Base-by-base conservation (phyloP, 2,329 filamentous ascomycete species). In the Pestalotiopsis sp. region DNA sequence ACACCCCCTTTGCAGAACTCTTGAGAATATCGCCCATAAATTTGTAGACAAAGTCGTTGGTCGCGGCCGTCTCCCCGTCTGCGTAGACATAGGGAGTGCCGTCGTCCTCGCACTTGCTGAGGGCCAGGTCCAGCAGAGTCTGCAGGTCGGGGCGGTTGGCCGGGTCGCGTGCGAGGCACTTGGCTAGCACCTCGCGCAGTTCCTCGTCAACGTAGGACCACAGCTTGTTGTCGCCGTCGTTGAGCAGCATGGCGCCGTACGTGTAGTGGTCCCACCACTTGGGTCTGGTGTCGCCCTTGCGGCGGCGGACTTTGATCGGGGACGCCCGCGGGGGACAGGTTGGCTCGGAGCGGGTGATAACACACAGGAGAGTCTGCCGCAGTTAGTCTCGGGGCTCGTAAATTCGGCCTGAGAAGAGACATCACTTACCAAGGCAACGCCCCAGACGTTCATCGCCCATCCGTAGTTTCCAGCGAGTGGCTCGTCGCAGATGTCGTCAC, bases 141-240 rank as follows among this genome's bases (percentile, higher is more conserved):
- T 62, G 25, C 59, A 62, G 31, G 59, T 62, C 59, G n/a, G 59
- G 59, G 31, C 59, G 59, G 31, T 62, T 27, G n/a, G 27, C 25
- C 7, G 59, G 59, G 20, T 62, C 59, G 31, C 59, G 59, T 17
- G 59, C 59, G 17, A 62, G 59, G 59, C 59, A 62, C 31, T 39
- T 62, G 31, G 31, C 59, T 17, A 62, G 59, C 13, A 36, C 36
- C 59, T 62, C 59, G n/a, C 59, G 59, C 9, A 62, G 59, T 20
- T 62, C 59, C 59, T 62, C 2, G 31, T 62, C 59, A 17, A 62
- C 59, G 31, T 62, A 62, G n/a, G 14, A n/a, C 59, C 59, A 62
- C 20, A n/a, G 5, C 59, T 39, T 31, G 59, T 62, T 36, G 25
- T 62, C 27, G 3, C 27, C 27, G 4, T 62, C 27, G 14, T 62